Base-by-base conservation (phyloP, 2,329 filamentous ascomycete genomes). In the Colletotrichum orbiculare region DNA sequence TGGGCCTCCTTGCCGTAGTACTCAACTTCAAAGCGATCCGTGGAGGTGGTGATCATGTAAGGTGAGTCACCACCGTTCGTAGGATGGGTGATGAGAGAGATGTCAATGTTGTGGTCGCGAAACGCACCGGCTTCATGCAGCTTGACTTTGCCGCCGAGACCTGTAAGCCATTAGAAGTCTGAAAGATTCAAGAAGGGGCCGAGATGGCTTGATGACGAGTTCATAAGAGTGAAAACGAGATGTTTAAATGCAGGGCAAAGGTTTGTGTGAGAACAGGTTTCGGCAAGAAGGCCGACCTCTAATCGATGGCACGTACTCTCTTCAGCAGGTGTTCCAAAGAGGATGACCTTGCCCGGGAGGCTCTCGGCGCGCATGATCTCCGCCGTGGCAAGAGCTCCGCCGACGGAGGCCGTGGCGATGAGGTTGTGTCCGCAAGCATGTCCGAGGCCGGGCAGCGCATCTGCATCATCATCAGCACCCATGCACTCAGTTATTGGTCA, bases 261-360 rank as follows among this genome's bases (percentile, higher is more conserved):
- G 25, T 25, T 25, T 25, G 25, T 25, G 25, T 5, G 25, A 5
- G 25, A 25, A 25, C 1, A 25, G 4, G 25, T 25, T 5, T 25
- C 25, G 25, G 25, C 25, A 25, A 25, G 25, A 25, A 25, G 25
- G 4, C 25, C 3, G 4, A 3, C 25, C 3, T 25, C 25, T 25
- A 25, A 25, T 25, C 25, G 4, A 5, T 25, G 25, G 25, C 13
- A 17, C 54, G 39, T 33, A 63, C 79, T 78, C 73, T 84, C 82
- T 73, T 85, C 83, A 9, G 80, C 83, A 0, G 83, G 83, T 0
- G 83, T 85, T 38, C 83, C 83, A 42, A 85, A 78, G 34, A 85
- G 69, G 6, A 80, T 72, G 6, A 85, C 73, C 55, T 78, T 80
- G 5, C 83, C 83, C 0, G 78, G 70, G 2, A 87, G 73, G 1